A percentile compares a stretch with the other conserved stretches of the same genome.
Evolutionary conservation across 192 early-diverging fungal genomes (phyloP).

Genomic region (Geranomyces variabilis): DNA sequence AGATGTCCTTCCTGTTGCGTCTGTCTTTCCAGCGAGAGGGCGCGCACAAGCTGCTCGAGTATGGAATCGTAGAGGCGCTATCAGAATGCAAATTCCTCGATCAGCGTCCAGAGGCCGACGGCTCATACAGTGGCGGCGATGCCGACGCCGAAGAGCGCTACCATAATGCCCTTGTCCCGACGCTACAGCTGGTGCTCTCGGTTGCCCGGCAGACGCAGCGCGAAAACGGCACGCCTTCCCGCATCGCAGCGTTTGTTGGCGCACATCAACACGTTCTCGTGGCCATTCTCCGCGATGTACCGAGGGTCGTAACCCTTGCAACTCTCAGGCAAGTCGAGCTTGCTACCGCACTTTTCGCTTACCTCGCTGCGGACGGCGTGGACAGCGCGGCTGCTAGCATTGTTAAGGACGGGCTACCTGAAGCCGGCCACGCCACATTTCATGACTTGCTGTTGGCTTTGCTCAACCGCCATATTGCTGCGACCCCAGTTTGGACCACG

Average conservation of each 20-base stretch:
- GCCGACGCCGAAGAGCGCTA: slow-evolving; percentile 53
- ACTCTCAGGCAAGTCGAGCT: slow-evolving; percentile 56
- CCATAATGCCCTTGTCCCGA: slow-evolving; percentile 65
- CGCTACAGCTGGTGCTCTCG: slow-evolving; percentile 61
- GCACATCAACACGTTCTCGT: slow-evolving; percentile 57
- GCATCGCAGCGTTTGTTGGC: slow-evolving; percentile 41
- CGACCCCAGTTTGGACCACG: background rate
- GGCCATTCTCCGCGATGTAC: slow-evolving; percentile 57
- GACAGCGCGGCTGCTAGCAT: background rate
- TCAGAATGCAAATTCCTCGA: slow-evolving; percentile 74
- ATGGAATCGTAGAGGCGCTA: slow-evolving; percentile 78
- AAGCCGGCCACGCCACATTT: slow-evolving; percentile 16
- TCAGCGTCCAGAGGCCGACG: slow-evolving; percentile 60
- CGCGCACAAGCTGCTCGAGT: slow-evolving; percentile 75
- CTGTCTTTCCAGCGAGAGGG: slow-evolving; percentile 74
- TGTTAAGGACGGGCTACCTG: background rate
- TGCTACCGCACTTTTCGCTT: slow-evolving; percentile 41
- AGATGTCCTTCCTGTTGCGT: slow-evolving; percentile 81
- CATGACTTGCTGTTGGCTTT: slow-evolving; percentile 39
- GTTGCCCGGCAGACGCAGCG: slow-evolving; percentile 50
- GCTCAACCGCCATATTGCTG: slow-evolving; percentile 36
- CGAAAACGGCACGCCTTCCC: slow-evolving; percentile 43
- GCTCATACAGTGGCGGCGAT: slow-evolving; percentile 6
- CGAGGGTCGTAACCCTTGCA: slow-evolving; percentile 40
- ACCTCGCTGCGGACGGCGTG: slow-evolving; percentile 5